Evolutionary conservation across 495 filamentous ascomycete genomes (phyloP), one percentile per base, ranked within the genome.

Genomic region (Penicillium bialowiezense): DNA sequence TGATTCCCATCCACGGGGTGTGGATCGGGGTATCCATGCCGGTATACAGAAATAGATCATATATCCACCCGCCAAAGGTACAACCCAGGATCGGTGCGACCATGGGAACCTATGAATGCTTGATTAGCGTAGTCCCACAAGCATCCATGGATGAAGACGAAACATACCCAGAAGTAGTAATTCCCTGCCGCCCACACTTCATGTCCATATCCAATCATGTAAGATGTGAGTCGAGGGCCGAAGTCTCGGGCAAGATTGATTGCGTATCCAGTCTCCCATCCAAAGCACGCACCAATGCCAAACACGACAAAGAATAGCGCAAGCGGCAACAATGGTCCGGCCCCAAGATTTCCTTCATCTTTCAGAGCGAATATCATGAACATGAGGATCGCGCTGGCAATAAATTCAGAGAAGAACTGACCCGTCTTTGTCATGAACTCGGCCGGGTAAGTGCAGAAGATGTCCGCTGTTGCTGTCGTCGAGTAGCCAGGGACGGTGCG

Each of bases 231-330:
- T n/a, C 84, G 59, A 0, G 84, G 83, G 0, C 84, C 83, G 65
- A 87, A 86, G 47, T 88, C 84, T 41, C 84, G 60, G 2, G 83
- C 84, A 17, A 83, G 63, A 54, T 87, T 87, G 29, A 87, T 83
- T 5, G 84, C 82, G 63, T 84, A 87, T 2, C 83, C 83, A 4
- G 83, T 87, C 58, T 87, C 81, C 76, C 78, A 86, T 23, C 84
- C 84, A 63, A 84, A 86, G 55, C 82, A 84, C 36, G 81, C 79
- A 14, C 82, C 83, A 18, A 87, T 75, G 3, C 82, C 82, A 58
- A 84, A 85, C 33, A 87, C 75, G 14, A 84, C 62, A 55, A 87
- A 86, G 62, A 86, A 82, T 4, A 86, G 64, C 1, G 59, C 74
- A 9, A 87, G 64, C 0, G 83, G 82, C 3, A 74, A 72, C 23